These are phyloP conservation scores for Mortierella sp. DNA, from an alignment of 371 early-diverging fungal genomes.

Conservation along the genomic window DNA sequence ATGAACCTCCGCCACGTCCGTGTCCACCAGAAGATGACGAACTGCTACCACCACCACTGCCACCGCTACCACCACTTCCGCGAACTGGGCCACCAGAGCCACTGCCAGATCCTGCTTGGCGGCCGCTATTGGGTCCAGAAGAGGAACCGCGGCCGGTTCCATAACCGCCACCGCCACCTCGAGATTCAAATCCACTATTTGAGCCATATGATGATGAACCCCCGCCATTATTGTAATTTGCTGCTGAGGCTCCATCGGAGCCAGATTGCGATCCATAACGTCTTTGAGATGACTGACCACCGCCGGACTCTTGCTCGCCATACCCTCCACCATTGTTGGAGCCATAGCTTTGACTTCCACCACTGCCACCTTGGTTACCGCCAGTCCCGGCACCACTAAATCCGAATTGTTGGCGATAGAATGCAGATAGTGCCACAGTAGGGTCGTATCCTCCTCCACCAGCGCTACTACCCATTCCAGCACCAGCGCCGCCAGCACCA, in stretches of 20 bases:
- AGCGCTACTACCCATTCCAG: slow-evolving; percentile 17
- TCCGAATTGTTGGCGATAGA: slow-evolving; percentile 41
- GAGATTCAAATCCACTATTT: slow-evolving; percentile 39
- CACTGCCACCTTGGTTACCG: background rate
- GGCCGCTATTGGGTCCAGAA: slow-evolving; percentile 26
- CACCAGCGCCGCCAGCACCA: slow-evolving; percentile 23
- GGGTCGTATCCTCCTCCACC: slow-evolving; percentile 43
- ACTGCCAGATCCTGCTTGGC: slow-evolving; percentile 45
- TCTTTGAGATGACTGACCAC: slow-evolving; percentile 33
- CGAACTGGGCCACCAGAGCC: slow-evolving; percentile 56
- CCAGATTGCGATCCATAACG: slow-evolving; percentile 29
- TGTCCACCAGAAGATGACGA: slow-evolving; percentile 33
- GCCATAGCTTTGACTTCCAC: background rate
- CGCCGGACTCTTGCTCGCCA: slow-evolving; percentile 8
- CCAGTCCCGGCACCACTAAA: slow-evolving; percentile 7
- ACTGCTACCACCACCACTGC: slow-evolving; percentile 20
- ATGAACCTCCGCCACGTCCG: slow-evolving; percentile 46
- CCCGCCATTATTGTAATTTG: slow-evolving; percentile 4
- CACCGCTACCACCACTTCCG: slow-evolving; percentile 16
- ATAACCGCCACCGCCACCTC: slow-evolving; percentile 45
- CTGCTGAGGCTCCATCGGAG: slow-evolving; percentile 15
- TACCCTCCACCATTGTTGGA: slow-evolving; percentile 10
- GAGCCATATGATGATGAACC: slow-evolving; percentile 18
- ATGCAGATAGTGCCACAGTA: slow-evolving; percentile 28
- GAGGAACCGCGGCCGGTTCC: slow-evolving; percentile 15